A percentile compares a stretch with the other conserved stretches of the same genome.
Evolutionary conservation across 1,139 yeast genomes (phyloP).

Genomic region (Taphrina confusa): DNA sequence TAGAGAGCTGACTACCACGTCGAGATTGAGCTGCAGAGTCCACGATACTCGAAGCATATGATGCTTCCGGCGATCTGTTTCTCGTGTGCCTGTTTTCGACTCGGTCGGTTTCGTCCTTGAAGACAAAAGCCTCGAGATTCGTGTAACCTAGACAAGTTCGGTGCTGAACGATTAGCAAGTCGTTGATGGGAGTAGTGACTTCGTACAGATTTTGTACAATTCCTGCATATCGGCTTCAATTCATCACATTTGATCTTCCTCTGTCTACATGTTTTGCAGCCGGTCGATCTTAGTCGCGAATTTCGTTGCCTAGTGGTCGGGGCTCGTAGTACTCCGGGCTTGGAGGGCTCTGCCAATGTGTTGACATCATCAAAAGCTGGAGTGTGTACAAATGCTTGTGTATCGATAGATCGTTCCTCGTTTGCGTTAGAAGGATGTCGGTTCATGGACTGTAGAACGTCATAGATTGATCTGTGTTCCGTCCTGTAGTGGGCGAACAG

Average conservation of each 20-base stretch:
- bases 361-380: too few species aligned
- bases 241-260: constrained; percentile 43
- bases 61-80: background rate
- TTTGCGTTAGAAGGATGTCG: background rate
- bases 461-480: background rate
- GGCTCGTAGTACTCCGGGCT: background rate
- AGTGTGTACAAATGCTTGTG: too few species aligned
- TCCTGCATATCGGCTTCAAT: constrained; percentile 40
- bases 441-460: constrained; percentile 1
- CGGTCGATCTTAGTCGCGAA: constrained; percentile 36
- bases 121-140: background rate
- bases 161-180: background rate
- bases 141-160: constrained; percentile 18
- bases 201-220: constrained; percentile 37
- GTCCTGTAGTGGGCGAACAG: too few species aligned
- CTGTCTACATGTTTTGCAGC: constrained; percentile 41
- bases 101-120: constrained; percentile 2
- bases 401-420: too few species aligned
- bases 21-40: background rate
- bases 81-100: background rate
- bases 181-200: too few species aligned
- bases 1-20: constrained; percentile 6
- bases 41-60: background rate
- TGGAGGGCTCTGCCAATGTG: too few species aligned
- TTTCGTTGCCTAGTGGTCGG: constrained; percentile 5